A percentile compares a stretch with the other conserved stretches of the same genome.
These are phyloP conservation scores for Cystobasidium tubakii DNA, from an alignment of 768 basidiomycete genomes.

Conservation along the genomic window DNA sequence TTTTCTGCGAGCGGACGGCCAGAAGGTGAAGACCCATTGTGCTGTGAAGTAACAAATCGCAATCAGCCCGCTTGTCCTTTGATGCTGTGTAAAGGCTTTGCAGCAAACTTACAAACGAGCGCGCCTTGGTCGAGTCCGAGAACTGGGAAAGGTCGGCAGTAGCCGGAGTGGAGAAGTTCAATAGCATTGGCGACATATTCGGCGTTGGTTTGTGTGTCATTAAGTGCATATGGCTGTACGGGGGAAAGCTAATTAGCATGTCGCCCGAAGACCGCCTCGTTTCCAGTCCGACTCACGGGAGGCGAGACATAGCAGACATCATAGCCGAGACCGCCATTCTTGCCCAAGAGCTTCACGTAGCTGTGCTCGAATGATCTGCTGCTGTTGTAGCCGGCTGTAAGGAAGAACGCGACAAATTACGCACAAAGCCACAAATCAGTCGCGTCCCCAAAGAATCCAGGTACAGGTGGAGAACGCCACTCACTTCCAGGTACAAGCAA, in stretches of 20 bases:
- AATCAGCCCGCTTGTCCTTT: not conserved
- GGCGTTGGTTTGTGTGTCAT: slow-evolving; percentile 30
- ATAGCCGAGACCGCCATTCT: slow-evolving; percentile 15
- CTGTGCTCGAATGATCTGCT: slow-evolving; percentile 13
- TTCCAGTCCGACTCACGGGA: slow-evolving; percentile 7
- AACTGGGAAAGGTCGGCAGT: slow-evolving; percentile 17
- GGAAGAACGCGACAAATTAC: not conserved
- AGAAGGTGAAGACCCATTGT: slow-evolving; percentile 37
- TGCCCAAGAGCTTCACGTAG: slow-evolving; percentile 27
- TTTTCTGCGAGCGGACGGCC: slow-evolving; percentile 28
- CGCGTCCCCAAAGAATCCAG: not conserved
- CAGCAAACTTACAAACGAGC: not conserved
- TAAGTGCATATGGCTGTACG: slow-evolving; percentile 21
- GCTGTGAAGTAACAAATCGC: not conserved
- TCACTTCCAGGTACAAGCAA: slow-evolving; percentile 34
- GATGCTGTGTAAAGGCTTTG: not conserved
- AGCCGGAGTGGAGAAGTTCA: not conserved
- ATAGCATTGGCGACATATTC: slow-evolving; percentile 35
- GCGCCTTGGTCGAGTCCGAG: slow-evolving; percentile 27
- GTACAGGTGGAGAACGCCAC: not conserved
- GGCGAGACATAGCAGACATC: slow-evolving; percentile 34
- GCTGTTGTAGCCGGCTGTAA: slow-evolving; percentile 30
- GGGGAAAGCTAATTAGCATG: no score
- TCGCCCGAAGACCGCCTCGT: not conserved
- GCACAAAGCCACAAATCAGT: not conserved